These are phyloP conservation scores for Calocybe indica DNA, from an alignment of 768 basidiomycete species.

Conservation along the genomic window DNA sequence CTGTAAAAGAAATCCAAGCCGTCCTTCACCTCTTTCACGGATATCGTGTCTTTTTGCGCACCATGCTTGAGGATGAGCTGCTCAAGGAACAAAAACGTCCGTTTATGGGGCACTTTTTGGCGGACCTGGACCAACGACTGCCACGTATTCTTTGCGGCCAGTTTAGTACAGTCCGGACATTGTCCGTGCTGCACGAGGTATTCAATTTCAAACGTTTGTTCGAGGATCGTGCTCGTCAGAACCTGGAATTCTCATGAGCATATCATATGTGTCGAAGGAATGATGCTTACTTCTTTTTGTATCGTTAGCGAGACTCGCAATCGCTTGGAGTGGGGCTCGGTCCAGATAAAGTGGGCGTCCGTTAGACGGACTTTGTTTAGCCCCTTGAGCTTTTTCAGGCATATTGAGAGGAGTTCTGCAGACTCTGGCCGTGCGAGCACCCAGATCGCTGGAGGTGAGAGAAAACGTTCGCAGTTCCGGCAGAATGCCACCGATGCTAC, in stretches of 20 bases:
- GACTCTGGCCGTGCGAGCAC: conserved; percentile 83
- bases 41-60: conserved; percentile 94
- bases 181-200: conserved; percentile 93
- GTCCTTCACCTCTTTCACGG: conserved; percentile 87
- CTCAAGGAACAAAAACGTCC: conserved; percentile 96
- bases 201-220: conserved; percentile 96
- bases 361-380: conserved; percentile 91
- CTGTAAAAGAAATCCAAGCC: conserved; percentile 98
- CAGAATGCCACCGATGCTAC: conserved; percentile 88
- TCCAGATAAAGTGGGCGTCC: conserved; percentile 99
- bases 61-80: conserved; percentile 95
- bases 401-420: conserved; percentile 88
- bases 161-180: conserved; percentile 88
- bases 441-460: conserved; percentile 89
- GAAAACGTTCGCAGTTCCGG: conserved; percentile 92
- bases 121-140: conserved; percentile 97
- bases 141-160: conserved; percentile 99
- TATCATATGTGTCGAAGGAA: background rate
- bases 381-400: conserved; percentile 92
- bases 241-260: conserved; percentile 43
- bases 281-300: conserved; percentile 83
- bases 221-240: conserved; percentile 89
- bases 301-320: conserved; percentile 91
- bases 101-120: conserved; percentile 97
- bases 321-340: conserved; percentile 95